phyloP scores from a whole-genome alignment of 2,329 filamentous ascomycete genomes.

The Phialocephala subalpina region DNA sequence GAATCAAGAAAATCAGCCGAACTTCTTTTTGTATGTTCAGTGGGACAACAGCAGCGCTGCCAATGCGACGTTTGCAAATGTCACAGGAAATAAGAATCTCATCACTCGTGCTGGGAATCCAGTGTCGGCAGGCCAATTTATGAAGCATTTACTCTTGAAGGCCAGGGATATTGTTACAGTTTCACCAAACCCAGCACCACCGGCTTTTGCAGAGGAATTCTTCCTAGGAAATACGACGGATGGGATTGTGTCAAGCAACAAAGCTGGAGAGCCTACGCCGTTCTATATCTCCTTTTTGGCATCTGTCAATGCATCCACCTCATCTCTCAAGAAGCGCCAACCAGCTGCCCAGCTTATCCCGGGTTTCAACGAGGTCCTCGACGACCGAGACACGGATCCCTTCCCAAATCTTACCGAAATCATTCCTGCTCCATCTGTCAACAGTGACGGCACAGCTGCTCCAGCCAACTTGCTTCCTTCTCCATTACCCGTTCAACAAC shows the following conservation, averaged over 20 bases:
- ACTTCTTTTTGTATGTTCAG: constrained; percentile 82
- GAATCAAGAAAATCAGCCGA: constrained; percentile 74
- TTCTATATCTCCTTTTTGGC: constrained; percentile 83
- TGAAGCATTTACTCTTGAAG: constrained; percentile 40
- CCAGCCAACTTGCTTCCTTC: constrained; percentile 79
- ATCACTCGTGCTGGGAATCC: constrained; percentile 40
- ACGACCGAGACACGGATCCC: constrained; percentile 29
- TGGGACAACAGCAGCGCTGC: constrained; percentile 66
- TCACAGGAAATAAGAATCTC: constrained; percentile 39
- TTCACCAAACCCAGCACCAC: constrained; percentile 54
- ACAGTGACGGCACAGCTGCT: constrained; percentile 75
- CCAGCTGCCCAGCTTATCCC: neutral
- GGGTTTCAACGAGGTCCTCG: constrained; percentile 3
- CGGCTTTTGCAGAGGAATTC: constrained; percentile 67
- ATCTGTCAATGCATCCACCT: constrained; percentile 48
- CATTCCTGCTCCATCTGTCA: constrained; percentile 70
- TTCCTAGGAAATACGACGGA: constrained; percentile 92
- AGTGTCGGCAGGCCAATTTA: constrained; percentile 44
- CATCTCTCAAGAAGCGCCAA: constrained; percentile 38
- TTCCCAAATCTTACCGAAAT: constrained; percentile 55
- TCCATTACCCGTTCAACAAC: constrained; percentile 76
- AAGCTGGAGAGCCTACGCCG: constrained; percentile 85
- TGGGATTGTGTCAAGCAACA: constrained; percentile 67
- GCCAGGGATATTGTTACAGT: constrained; percentile 49
- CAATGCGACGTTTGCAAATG: constrained; percentile 52